Conservation (phyloP, 202 grass and related monocot species). For the Carex sylvatica region DNA sequence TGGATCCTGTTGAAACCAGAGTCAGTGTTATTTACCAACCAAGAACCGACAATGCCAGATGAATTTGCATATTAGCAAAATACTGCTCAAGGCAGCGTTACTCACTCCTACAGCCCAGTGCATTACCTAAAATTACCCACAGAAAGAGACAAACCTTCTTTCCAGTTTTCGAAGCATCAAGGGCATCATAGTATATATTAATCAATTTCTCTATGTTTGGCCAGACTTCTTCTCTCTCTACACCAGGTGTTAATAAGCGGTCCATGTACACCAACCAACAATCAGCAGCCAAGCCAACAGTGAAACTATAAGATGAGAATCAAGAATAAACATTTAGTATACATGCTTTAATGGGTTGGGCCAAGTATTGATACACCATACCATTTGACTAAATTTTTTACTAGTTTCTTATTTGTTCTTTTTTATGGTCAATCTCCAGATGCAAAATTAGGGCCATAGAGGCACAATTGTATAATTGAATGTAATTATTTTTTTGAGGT, state of each 20-base stretch:
- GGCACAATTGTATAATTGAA: not conserved
- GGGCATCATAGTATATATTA: slow-evolving; percentile 73
- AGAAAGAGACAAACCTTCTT: slow-evolving; percentile 47
- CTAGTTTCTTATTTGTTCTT: not conserved
- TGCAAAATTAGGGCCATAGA: not conserved
- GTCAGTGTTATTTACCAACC: not conserved
- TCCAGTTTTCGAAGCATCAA: slow-evolving; percentile 69
- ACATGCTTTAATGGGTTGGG: not conserved
- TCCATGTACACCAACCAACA: slow-evolving; percentile 73
- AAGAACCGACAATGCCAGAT: not conserved
- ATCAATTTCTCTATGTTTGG: slow-evolving; percentile 51
- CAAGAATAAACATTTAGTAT: slow-evolving; percentile 17
- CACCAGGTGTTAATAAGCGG: slow-evolving; percentile 38
- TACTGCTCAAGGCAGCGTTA: not conserved
- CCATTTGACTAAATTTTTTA: not conserved
- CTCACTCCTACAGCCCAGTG: not conserved
- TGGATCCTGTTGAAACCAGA: not conserved
- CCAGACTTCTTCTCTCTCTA: slow-evolving; percentile 36
- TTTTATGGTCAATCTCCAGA: not conserved
- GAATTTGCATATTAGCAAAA: not conserved
- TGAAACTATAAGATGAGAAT: slow-evolving; percentile 42
- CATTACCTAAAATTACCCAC: not conserved
- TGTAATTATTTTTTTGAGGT: too few species aligned
- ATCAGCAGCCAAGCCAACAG: slow-evolving; percentile 42
- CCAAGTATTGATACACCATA: not conserved